A percentile compares a stretch with the other conserved stretches of the same genome.
Evolutionary conservation across 139 green algal genomes (phyloP).

Genomic region (Diplosphaera chodatii): DNA sequence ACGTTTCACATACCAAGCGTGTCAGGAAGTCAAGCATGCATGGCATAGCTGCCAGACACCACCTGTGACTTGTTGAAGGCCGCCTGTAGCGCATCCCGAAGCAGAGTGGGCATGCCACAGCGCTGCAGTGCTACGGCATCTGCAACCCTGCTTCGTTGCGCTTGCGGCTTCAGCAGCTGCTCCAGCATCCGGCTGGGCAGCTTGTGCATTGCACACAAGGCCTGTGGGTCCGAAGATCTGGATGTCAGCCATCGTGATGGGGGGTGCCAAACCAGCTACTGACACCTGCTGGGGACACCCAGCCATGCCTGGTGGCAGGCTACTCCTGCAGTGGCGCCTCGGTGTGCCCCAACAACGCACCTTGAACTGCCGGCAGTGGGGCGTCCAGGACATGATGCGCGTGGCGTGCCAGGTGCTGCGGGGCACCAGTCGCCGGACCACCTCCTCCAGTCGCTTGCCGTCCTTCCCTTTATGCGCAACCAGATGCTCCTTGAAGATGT

Average conservation of each 20-base stretch:
- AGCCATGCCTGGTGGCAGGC: too few species aligned
- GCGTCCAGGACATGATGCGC: slow-evolving; percentile 42
- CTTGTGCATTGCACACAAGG: slow-evolving; percentile 9
- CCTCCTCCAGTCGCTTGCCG: neutral
- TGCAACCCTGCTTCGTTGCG: neutral
- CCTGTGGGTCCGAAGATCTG: too few species aligned
- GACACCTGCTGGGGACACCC: too few species aligned
- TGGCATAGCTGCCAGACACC: too few species aligned
- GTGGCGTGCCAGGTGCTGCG: slow-evolving; percentile 22
- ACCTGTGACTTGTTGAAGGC: slow-evolving; percentile 57
- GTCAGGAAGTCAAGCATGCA: too few species aligned
- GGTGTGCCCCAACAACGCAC: neutral
- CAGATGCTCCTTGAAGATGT: too few species aligned
- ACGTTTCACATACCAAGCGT: too few species aligned
- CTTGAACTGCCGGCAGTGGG: slow-evolving; percentile 58
- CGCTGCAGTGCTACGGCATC: neutral
- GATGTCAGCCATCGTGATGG: too few species aligned
- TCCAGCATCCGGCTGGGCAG: slow-evolving; percentile 15
- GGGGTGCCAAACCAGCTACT: too few species aligned
- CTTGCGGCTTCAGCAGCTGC: slow-evolving; percentile 9
- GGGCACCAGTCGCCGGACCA: neutral
- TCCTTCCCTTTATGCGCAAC: neutral
- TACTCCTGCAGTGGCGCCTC: too few species aligned
- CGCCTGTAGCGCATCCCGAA: slow-evolving; percentile 18
- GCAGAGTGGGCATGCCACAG: slow-evolving; percentile 11